Base-by-base conservation (phyloP, 148 eudicot species). In the Persicaria tinctoria region DNA sequence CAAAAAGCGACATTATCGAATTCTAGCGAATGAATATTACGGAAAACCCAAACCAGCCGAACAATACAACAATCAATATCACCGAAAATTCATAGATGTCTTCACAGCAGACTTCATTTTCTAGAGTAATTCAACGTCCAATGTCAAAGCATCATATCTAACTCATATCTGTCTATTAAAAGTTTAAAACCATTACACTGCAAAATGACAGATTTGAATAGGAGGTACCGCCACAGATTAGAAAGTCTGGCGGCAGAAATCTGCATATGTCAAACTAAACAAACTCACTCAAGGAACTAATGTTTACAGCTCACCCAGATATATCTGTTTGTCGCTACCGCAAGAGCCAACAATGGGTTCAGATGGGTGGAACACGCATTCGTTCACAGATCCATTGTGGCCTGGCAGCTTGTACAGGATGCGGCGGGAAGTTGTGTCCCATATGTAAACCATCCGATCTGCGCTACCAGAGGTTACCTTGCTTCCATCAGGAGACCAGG, bases 401-500 rank as follows among this genome's bases (percentile, higher is more conserved):
- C 98, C 98, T 1, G 98, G 97, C 50, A 94, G 96, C 87, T 89
- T 94, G 75, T 91, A 94, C 80, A 92, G 76, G 66, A 94, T 90
- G 12, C 97, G 86, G 7, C 98, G 78, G 41, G 98, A 80, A 56
- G 98, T 94, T 38, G 98, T 94, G 83, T 94, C 97, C 98, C 98
- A 94, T 41, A 94, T 80, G 59, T 94, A 92, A 54, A 94, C 97
- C 98, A 94, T 91, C 74, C 97, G 80, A 79, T 94, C 98, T n/a
- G 96, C 80, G 80, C 97, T 94, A 18, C 98, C 98, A 46, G 97
- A 87, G 4, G 93, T 94, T 44, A 94, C 98, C 80, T 91, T 94
- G 78, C 96, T 90, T 51, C 98, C 98, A 86, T 94, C 98, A 6
- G 97, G 91, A 9, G 98, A 89, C 98, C 98, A 94, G 32, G 86